Conservation (phyloP, 2,329 filamentous ascomycete genomes). For the Fusarium nanum region DNA sequence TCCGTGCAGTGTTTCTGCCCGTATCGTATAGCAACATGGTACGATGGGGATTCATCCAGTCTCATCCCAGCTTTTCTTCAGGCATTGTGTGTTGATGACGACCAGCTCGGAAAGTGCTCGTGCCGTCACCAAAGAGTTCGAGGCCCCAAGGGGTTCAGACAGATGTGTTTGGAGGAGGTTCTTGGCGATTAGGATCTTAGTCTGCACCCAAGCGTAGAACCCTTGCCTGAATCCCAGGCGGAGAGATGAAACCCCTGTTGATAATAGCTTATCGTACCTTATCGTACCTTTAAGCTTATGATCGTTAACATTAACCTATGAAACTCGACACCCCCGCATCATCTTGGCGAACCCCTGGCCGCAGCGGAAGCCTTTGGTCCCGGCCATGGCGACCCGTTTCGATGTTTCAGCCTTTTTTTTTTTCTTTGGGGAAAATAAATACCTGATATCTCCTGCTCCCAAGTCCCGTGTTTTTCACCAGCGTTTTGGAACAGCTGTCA, state of each 20-base stretch:
- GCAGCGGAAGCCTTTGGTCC: constrained; percentile 30
- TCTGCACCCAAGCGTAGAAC: neutral
- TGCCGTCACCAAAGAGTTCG: constrained; percentile 4
- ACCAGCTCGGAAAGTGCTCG: constrained; percentile 12
- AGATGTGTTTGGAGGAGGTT: constrained; percentile 19
- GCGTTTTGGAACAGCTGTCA: constrained; percentile 25
- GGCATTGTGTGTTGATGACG: neutral
- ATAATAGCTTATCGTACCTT: constrained; percentile 1
- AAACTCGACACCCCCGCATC: constrained; percentile 9
- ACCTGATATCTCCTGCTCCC: constrained; percentile 1
- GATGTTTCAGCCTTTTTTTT: constrained; percentile 24
- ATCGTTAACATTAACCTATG: constrained; percentile 18
- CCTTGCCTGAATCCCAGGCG: neutral
- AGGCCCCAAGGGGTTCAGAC: constrained; percentile 3
- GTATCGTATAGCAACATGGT: neutral
- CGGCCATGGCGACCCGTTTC: constrained; percentile 25
- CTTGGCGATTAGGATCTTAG: constrained; percentile 16
- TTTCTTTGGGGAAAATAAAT: neutral
- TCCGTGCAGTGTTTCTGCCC: neutral
- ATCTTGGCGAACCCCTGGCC: constrained; percentile 24
- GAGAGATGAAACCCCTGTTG: neutral
- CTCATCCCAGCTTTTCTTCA: neutral
- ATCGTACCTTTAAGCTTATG: constrained; percentile 27
- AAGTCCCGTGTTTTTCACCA: constrained; percentile 15
- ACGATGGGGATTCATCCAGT: constrained; percentile 10